These are phyloP conservation scores for Cercospora sojina DNA, from an alignment of 2,329 filamentous ascomycete species.

Conservation along the genomic window DNA sequence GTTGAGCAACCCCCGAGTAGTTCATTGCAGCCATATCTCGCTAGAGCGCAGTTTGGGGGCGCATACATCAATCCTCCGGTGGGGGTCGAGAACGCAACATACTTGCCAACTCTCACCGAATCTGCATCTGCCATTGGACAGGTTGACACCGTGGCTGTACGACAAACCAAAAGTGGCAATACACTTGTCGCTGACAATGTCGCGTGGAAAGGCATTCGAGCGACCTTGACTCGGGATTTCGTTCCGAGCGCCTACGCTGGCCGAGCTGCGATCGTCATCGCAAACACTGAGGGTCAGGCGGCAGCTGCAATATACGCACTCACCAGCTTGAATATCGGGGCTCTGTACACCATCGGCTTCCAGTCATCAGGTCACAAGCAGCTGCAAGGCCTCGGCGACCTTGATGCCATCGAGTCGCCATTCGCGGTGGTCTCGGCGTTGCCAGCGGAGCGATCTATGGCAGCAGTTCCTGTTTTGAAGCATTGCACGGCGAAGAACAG, in stretches of 20 bases:
- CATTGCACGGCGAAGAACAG: constrained; percentile 58
- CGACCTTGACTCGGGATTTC: constrained; percentile 76
- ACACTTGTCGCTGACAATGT: constrained; percentile 76
- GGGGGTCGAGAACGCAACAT: constrained; percentile 51
- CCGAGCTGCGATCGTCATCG: constrained; percentile 72
- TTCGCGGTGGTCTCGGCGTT: constrained; percentile 81
- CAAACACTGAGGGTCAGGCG: constrained; percentile 70
- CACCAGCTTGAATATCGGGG: constrained; percentile 70
- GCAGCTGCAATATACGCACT: constrained; percentile 77
- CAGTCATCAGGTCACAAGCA: constrained; percentile 52
- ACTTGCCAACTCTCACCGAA: constrained; percentile 67
- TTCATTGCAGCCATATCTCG: constrained; percentile 69
- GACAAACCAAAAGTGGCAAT: constrained; percentile 49
- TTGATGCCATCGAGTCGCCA: constrained; percentile 74
- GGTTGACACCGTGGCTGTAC: constrained; percentile 76
- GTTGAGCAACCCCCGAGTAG: constrained; percentile 69
- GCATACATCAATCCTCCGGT: constrained; percentile 77
- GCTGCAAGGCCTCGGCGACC: constrained; percentile 70
- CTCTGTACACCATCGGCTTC: constrained; percentile 84
- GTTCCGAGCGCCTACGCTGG: constrained; percentile 78
- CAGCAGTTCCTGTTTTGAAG: constrained; percentile 74
- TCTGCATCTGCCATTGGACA: constrained; percentile 76
- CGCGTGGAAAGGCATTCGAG: constrained; percentile 80
- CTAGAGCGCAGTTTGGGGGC: constrained; percentile 74
- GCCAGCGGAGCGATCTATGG: constrained; percentile 71